Conservation (phyloP, 2,329 filamentous ascomycete species). For the Calonectria pseudoreteaudii region DNA sequence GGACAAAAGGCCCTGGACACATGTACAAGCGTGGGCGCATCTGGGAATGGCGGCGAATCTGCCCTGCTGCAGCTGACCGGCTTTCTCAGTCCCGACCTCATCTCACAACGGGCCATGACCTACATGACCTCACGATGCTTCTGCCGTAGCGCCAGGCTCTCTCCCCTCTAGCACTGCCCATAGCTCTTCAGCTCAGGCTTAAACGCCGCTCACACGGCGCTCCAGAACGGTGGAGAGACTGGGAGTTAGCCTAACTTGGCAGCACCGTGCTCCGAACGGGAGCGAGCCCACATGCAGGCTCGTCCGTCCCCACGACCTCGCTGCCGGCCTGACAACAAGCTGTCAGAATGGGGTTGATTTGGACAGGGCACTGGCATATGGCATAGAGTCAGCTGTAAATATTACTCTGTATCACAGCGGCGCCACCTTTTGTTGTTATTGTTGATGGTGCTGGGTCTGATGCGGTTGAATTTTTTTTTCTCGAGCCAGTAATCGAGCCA, state of each 20-base stretch:
- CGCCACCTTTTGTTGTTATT: neutral
- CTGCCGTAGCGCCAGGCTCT: slow-evolving; percentile 16
- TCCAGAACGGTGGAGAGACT: slow-evolving; percentile 5
- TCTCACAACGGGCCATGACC: neutral
- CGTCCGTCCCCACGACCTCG: neutral
- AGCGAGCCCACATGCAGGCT: neutral
- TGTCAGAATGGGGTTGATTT: neutral
- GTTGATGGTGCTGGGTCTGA: neutral
- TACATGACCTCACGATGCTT: neutral
- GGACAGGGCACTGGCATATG: neutral
- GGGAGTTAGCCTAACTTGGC: slow-evolving; percentile 17
- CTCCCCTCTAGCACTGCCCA: slow-evolving; percentile 9
- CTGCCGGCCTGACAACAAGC: neutral
- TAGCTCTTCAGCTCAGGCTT: slow-evolving; percentile 21
- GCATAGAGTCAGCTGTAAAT: neutral
- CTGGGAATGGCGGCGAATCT: neutral
- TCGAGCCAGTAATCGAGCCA: neutral
- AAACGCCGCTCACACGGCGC: slow-evolving; percentile 8
- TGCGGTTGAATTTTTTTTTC: neutral
- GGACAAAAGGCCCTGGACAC: neutral
- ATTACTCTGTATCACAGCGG: neutral
- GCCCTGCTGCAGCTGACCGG: neutral
- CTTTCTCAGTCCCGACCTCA: neutral
- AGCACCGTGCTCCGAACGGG: slow-evolving; percentile 1
- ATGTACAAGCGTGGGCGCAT: neutral